Conservation (phyloP, 306 rosid species). For the Gleditsia sinensis region DNA sequence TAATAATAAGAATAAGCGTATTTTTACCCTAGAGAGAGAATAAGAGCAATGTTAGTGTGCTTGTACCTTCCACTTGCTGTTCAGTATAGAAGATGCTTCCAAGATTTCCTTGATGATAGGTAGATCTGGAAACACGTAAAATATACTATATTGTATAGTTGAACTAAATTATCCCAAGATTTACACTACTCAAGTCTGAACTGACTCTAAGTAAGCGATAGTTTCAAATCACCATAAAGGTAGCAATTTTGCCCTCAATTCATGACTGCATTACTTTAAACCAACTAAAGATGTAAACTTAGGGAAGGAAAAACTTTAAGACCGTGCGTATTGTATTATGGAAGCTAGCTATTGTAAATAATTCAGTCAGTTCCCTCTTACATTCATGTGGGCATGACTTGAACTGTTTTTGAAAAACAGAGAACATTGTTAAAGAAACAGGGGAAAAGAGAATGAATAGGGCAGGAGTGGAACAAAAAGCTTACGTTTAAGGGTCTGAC, state of each 20-base stretch:
- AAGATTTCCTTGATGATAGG: constrained; percentile 67
- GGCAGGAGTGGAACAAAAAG: neutral
- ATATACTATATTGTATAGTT: neutral
- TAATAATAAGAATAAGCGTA: neutral
- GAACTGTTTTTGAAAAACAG: neutral
- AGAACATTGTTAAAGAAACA: neutral
- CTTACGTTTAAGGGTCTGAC: constrained; percentile 88
- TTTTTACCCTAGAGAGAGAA: neutral
- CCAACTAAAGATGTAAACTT: too few species aligned
- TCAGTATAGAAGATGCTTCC: constrained; percentile 48
- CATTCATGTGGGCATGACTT: neutral
- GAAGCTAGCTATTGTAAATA: neutral
- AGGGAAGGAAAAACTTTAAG: too few species aligned
- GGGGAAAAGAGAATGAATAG: neutral
- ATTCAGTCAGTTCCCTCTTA: neutral
- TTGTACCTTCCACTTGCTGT: constrained; percentile 84
- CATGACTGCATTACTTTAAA: neutral
- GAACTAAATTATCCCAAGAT: neutral
- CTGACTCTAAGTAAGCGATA: neutral
- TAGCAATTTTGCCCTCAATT: neutral
- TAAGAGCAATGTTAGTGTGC: neutral
- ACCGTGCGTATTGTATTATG: neutral
- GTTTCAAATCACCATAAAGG: neutral
- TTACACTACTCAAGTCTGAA: neutral
- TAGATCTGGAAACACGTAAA: constrained; percentile 63